These are phyloP conservation scores for Apostasia ramifera DNA, from an alignment of 106 monocot species.

Conservation along the genomic window DNA sequence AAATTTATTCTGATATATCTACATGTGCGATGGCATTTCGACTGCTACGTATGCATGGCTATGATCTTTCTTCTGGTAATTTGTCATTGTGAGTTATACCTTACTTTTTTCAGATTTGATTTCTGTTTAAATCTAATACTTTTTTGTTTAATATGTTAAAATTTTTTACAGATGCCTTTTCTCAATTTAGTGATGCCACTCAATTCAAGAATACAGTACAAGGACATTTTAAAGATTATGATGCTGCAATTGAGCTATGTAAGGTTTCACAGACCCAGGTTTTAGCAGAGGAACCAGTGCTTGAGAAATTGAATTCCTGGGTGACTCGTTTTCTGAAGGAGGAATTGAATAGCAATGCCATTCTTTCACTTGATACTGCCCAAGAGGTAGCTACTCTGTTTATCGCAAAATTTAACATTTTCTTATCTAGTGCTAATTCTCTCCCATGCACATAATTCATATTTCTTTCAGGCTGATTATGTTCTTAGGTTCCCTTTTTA, in stretches of 20 bases:
- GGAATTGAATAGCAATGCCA: constrained; percentile 9
- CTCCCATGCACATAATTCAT: neutral
- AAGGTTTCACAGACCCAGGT: constrained; percentile 72
- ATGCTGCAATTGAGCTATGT: constrained; percentile 54
- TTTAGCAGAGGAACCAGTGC: constrained; percentile 31
- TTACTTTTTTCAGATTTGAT: neutral
- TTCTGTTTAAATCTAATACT: neutral
- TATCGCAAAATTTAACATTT: no score
- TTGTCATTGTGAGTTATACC: constrained; percentile 1
- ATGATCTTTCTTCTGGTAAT: constrained; percentile 68
- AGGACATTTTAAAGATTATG: constrained; percentile 36
- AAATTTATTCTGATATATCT: constrained; percentile 45
- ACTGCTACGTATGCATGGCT: constrained; percentile 78
- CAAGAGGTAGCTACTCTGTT: constrained; percentile 21
- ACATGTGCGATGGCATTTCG: constrained; percentile 85
- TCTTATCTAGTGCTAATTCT: no score
- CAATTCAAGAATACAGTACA: constrained; percentile 27
- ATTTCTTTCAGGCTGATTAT: constrained; percentile 53
- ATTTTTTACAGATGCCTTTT: constrained; percentile 38
- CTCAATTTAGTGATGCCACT: constrained; percentile 29
- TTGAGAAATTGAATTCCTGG: constrained; percentile 60
- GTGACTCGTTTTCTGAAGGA: constrained; percentile 38
- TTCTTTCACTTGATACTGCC: neutral
- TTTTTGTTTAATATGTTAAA: neutral
- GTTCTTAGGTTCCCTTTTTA: constrained; percentile 57